A percentile compares a stretch with the other conserved stretches of the same genome.
Evolutionary conservation across 805 yeast species (phyloP).

Genomic region (Lachancea quebecensis): DNA sequence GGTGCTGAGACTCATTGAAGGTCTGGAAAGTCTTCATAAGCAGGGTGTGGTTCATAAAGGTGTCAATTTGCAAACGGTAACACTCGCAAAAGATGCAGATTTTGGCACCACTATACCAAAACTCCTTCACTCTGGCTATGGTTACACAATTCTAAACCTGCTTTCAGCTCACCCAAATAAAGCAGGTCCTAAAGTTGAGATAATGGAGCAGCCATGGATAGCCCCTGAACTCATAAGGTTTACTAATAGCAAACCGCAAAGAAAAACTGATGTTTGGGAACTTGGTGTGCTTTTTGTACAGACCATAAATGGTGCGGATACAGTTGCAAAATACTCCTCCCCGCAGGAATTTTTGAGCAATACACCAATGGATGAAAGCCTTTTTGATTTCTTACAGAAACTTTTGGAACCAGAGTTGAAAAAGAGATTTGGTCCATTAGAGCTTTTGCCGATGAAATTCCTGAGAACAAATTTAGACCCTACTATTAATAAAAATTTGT

Average conservation of each 20-base stretch:
- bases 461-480: constrained; percentile 61
- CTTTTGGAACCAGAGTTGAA: constrained; percentile 61
- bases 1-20: constrained; percentile 82
- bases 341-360: constrained; percentile 57
- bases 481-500: constrained; percentile 16
- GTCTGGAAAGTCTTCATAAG: constrained; percentile 77
- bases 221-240: constrained; percentile 65
- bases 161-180: constrained; percentile 34
- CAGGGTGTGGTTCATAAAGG: constrained; percentile 73
- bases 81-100: constrained; percentile 43
- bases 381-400: constrained; percentile 57
- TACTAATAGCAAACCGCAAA: constrained; percentile 44
- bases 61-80: constrained; percentile 54
- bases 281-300: constrained; percentile 73
- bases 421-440: constrained; percentile 76
- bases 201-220: constrained; percentile 43
- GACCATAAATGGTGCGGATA: constrained; percentile 53
- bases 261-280: constrained; percentile 92
- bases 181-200: constrained; percentile 17
- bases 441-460: constrained; percentile 76
- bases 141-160: constrained; percentile 41
- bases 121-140: constrained; percentile 54
- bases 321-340: constrained; percentile 46
- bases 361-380: constrained; percentile 44
- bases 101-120: constrained; percentile 53